Evolutionary conservation across 2,329 filamentous ascomycete genomes (phyloP), one percentile per base, ranked within the genome.

Genomic region (Xylogone sp.): DNA sequence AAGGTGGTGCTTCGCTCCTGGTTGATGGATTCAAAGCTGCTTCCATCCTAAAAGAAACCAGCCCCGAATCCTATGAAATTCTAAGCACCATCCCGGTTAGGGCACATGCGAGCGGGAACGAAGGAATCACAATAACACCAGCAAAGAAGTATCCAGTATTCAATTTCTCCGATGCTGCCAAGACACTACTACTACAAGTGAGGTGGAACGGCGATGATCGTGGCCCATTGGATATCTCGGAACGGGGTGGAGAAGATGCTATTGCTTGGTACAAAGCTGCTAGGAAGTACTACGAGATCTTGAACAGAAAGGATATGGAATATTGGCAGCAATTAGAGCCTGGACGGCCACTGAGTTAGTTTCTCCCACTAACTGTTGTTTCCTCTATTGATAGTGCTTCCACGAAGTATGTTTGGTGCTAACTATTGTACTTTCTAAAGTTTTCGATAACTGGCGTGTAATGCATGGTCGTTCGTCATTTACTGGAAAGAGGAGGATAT

Each of bases 401-500:
- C 24, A 27, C 10, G 10, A 27, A 27, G n/a, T 53, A 27, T 53
- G 13, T 31, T 31, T 13, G 7, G 27, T 39, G n/a, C 34, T 39
- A 16, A 18, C 19, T 12, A 5, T 45, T 48, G 10, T 43, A 12
- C 4, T 45, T 43, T 21, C 1, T 9, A 10, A 60, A 88, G 88
- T 97, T 45, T 97, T 99, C 68, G 90, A 99, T 66, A 97, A 99
- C 65, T 97, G 93, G 91, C 81, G 94, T 53, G 87, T 97, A 29
- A 72, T 97, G 60, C 94, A 99, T 69, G 94, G 93, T 1, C 78
- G 94, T 60, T 84, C 84, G 48, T 82, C 82, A 0, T 99, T 97
- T 64, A 87, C 84, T 5, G 94, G 94, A 1, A 83, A 87, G 64
- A 78, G 94, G 59, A 84, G 92, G 59, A 88, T 99, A 64, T 97